Evolutionary conservation across 2,329 filamentous ascomycete genomes (phyloP).

Genomic region (Fusarium begoniae): DNA sequence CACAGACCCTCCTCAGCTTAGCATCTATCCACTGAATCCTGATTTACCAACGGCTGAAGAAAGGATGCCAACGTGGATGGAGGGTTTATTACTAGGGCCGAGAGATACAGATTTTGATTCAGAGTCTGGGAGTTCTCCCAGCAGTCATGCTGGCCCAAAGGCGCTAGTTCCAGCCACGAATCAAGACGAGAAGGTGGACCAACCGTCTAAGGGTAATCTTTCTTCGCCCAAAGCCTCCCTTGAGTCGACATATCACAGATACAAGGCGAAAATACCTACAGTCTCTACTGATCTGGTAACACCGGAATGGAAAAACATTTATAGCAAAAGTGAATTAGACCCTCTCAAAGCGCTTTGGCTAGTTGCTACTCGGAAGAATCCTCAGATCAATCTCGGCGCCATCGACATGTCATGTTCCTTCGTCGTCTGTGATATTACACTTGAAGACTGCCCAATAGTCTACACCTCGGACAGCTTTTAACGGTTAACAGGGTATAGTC

Average conservation of each 20-base stretch:
- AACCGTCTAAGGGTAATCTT: rapidly evolving
- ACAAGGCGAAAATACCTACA: too few species aligned
- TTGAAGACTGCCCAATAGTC: background rate
- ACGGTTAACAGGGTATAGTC: background rate
- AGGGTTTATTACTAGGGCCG: background rate
- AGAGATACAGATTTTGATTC: rapidly evolving
- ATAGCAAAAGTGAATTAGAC: background rate
- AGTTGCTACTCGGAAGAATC: rapidly evolving
- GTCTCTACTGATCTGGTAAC: rapidly evolving
- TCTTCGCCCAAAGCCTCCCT: rapidly evolving
- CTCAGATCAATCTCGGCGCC: background rate
- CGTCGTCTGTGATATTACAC: background rate
- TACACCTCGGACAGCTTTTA: background rate
- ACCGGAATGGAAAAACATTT: background rate
- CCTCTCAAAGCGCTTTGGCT: background rate
- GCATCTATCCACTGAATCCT: background rate
- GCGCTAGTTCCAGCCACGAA: rapidly evolving
- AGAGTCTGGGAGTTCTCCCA: background rate
- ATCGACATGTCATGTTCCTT: background rate
- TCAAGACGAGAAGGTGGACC: rapidly evolving
- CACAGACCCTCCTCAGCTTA: background rate
- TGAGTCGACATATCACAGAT: too few species aligned
- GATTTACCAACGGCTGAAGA: background rate
- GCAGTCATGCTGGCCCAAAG: rapidly evolving
- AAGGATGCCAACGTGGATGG: background rate